These are phyloP conservation scores for Neurospora sp. DNA, from an alignment of 495 filamentous ascomycete species.

Conservation along the genomic window DNA sequence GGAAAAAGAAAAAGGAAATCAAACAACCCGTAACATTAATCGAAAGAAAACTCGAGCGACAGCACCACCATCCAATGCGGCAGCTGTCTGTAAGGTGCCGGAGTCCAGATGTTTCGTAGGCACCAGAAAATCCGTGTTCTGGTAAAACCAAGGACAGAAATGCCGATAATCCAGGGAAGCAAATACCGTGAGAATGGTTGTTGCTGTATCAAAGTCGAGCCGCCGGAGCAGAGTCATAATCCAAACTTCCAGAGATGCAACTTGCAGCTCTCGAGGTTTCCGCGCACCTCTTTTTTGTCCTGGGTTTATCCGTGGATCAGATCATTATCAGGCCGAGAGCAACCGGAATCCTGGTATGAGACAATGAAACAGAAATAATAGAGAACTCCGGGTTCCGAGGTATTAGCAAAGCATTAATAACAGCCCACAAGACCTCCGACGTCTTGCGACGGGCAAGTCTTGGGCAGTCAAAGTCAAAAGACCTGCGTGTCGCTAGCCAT, in stretches of 20 bases:
- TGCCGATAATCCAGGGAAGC: constrained; percentile 1
- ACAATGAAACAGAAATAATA: constrained; percentile 3
- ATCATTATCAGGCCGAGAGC: constrained; percentile 14
- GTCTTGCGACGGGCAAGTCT: constrained; percentile 5
- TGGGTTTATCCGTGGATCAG: constrained; percentile 31
- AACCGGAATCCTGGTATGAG: constrained; percentile 21
- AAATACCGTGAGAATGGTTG: background rate
- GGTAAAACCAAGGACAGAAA: constrained; percentile 2
- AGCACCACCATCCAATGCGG: constrained; percentile 11
- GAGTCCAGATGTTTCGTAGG: constrained; percentile 4
- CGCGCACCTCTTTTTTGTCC: constrained; percentile 24
- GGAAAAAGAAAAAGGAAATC: constrained; percentile 17
- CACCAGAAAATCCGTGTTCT: constrained; percentile 5
- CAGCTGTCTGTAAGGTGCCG: constrained; percentile 4
- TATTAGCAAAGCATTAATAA: constrained; percentile 17
- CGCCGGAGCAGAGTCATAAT: constrained; percentile 1
- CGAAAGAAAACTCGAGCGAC: constrained; percentile 18
- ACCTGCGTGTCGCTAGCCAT: constrained; percentile 4
- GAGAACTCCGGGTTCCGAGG: constrained; percentile 14
- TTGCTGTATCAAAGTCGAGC: constrained; percentile 3
- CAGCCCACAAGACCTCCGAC: constrained; percentile 9
- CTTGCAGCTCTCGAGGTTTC: constrained; percentile 33
- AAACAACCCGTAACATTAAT: constrained; percentile 12
- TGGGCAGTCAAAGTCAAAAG: constrained; percentile 2
- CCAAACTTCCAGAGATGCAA: constrained; percentile 25